Conservation (phyloP, 1,139 yeast genomes). For the Ogataea hybrid region DNA sequence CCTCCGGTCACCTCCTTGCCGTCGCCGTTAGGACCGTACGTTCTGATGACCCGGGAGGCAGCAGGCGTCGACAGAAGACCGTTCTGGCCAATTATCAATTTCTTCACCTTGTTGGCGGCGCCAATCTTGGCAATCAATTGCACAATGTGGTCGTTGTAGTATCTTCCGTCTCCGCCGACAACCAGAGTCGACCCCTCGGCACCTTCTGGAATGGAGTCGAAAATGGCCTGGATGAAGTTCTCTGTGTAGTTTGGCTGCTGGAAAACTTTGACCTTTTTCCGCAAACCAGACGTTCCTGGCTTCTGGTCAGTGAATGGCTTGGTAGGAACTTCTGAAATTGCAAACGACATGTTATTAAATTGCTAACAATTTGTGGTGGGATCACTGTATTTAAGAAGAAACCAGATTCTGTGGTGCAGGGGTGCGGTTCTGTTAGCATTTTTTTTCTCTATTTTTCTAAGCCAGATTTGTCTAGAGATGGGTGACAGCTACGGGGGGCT, state of each 20-base stretch:
- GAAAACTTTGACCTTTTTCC: slow-evolving; percentile 87
- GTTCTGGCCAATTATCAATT: slow-evolving; percentile 80
- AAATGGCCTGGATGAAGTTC: slow-evolving; percentile 85
- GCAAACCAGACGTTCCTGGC: slow-evolving; percentile 96
- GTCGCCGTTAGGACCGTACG: slow-evolving; percentile 36
- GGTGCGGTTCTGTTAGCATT: not conserved
- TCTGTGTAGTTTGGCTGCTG: slow-evolving; percentile 83
- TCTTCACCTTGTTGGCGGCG: slow-evolving; percentile 88
- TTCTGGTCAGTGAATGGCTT: slow-evolving; percentile 86
- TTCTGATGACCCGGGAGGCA: slow-evolving; percentile 87
- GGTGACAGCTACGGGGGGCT: slow-evolving; percentile 7
- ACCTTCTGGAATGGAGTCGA: slow-evolving; percentile 91
- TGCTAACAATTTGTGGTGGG: not conserved
- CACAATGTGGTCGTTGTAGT: slow-evolving; percentile 78
- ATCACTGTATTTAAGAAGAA: not conserved
- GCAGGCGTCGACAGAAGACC: slow-evolving; percentile 96
- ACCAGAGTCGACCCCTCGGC: slow-evolving; percentile 71
- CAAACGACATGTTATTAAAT: slow-evolving; percentile 13
- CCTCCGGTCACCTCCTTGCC: slow-evolving; percentile 79
- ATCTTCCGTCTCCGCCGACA: slow-evolving; percentile 97
- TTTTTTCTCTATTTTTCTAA: not conserved
- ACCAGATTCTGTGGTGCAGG: not conserved
- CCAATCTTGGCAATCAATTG: slow-evolving; percentile 79
- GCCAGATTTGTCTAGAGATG: slow-evolving; percentile 1
- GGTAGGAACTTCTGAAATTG: slow-evolving; percentile 43